Base-by-base conservation (phyloP, 2,329 filamentous ascomycete genomes). In the Stachybotrys elegans region DNA sequence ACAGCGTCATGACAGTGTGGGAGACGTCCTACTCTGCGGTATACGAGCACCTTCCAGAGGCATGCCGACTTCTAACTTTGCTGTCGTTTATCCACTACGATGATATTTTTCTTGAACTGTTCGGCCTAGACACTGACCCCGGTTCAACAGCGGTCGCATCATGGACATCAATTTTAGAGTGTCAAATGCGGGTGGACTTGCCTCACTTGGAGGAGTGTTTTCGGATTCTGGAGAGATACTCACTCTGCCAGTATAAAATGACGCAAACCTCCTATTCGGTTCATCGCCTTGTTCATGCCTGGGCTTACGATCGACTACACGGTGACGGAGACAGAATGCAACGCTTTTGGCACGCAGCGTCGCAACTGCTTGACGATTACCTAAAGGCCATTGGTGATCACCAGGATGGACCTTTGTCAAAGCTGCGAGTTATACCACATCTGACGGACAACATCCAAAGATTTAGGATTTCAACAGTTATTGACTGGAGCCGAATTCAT, bases 1-100 rank as follows among this genome's bases (percentile, higher is more conserved):
- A 37, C 21, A 37, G 35, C 14, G 35, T 37, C 11, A 37, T 37
- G 35, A 37, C 35, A 37, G 17, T 21, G 17, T 37, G 35, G 35
- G 35, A 37, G 17, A 37, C 17, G 16, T 37, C 35, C 19, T 37
- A 37, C 14, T 12, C 35, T 20, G 35, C 35, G 7, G 35, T 37
- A 19, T n/a, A 21, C 5, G 17, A 19, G 35, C 35, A 37, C 7
- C 11, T 37, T n/a, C 35, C 35, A 37, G 6, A 37, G 17, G 35
- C 35, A 19, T 37, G 35, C 21, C 35, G 14, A n/a, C 17, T 37
- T 21, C 17, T 37, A n/a, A 37, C 35, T n/a, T 19, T 37, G 7
- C 17, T 37, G 5, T 6, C 35, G 6, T 37, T 37, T 21, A 21
- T 37, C 35, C 7, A 37, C 35, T 37, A 37, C 14, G 35, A 37